Evolutionary conservation across 1,139 yeast species (phyloP).

Genomic region (Taphrina pruni): DNA sequence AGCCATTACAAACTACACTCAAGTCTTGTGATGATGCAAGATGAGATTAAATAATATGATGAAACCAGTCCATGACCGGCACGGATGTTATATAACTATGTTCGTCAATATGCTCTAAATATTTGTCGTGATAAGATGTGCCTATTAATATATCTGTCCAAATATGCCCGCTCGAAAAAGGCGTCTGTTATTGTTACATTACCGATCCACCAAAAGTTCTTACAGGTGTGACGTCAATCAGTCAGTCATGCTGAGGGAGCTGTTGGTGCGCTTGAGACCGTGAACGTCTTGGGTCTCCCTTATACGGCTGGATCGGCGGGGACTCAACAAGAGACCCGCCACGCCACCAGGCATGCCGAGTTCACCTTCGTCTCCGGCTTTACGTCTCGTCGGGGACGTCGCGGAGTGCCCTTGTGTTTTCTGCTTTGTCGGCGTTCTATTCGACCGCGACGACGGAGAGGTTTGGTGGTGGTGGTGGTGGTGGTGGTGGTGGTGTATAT

Average conservation of each 20-base stretch:
- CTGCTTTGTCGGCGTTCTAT: not conserved
- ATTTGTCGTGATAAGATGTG: too few relatives aligned
- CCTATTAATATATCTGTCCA: too few relatives aligned
- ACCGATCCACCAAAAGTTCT: too few relatives aligned
- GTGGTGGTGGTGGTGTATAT: not conserved
- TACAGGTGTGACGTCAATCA: not conserved
- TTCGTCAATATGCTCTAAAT: too few relatives aligned
- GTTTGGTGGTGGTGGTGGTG: not conserved
- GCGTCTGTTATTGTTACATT: not conserved
- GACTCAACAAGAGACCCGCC: constrained; percentile 32
- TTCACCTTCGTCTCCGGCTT: constrained; percentile 20
- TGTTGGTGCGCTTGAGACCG: constrained; percentile 33
- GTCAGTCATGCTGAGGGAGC: constrained; percentile 32
- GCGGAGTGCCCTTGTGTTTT: not conserved
- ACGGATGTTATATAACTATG: too few relatives aligned
- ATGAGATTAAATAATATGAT: too few relatives aligned
- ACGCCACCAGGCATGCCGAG: constrained; percentile 30
- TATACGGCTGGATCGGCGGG: constrained; percentile 31
- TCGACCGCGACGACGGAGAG: constrained; percentile 6
- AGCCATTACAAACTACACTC: too few relatives aligned
- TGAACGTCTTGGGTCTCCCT: constrained; percentile 11
- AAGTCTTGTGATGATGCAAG: too few relatives aligned
- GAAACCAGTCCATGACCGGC: too few relatives aligned
- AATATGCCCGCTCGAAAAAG: too few relatives aligned
- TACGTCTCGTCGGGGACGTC: constrained; percentile 19